Percentiles rank a stretch among this genome's conserved stretches.
Evolutionary conservation across 371 early-diverging fungal genomes (phyloP).

Genomic region (Mortierella sp.): DNA sequence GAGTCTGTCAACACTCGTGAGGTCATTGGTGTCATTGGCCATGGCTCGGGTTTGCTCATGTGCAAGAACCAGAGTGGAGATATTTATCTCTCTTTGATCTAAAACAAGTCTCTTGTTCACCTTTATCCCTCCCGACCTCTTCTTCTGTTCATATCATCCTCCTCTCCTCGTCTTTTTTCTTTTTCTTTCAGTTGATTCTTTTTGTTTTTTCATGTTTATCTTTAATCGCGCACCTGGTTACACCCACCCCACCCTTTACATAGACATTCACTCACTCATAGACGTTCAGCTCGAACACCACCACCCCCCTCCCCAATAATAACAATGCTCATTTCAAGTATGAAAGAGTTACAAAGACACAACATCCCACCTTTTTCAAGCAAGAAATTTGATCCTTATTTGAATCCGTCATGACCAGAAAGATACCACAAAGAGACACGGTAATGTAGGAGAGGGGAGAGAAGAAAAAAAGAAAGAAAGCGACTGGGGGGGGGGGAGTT

Average conservation of each 20-base stretch:
- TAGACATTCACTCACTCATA: background rate
- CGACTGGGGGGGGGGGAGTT: background rate
- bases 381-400: no score
- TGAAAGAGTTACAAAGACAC: background rate
- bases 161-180: background rate
- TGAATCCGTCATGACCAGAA: background rate
- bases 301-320: background rate
- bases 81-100: conserved; percentile 36
- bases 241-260: background rate
- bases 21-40: conserved; percentile 51
- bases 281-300: background rate
- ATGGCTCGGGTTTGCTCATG: conserved; percentile 45
- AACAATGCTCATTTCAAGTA: background rate
- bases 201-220: background rate
- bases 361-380: background rate
- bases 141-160: conserved; percentile 1
- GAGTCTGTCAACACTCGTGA: conserved; percentile 33
- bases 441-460: background rate
- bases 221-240: conserved; percentile 1
- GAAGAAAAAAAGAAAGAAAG: background rate
- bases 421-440: background rate
- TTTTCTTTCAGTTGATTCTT: background rate
- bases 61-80: conserved; percentile 57
- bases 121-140: background rate
- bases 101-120: no score